phyloP scores from a whole-genome alignment of 768 basidiomycete genomes.

The Cytidiella melzeri region DNA sequence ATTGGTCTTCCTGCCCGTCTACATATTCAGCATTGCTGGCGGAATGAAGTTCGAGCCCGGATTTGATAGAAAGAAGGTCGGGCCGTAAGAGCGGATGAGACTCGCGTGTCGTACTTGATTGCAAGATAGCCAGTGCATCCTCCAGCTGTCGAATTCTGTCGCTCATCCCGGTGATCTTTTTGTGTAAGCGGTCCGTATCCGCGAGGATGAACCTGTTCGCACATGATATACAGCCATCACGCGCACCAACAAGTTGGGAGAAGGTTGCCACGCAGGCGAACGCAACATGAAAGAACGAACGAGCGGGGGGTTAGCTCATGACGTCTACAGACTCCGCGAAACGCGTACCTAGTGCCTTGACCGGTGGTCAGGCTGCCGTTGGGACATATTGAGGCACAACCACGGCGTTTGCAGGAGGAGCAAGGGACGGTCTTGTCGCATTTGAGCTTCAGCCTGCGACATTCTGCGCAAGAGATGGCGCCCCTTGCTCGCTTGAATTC shows the following conservation, averaged over 20 bases:
- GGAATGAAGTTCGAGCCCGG: constrained; percentile 44
- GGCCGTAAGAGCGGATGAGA: constrained; percentile 52
- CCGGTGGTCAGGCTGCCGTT: constrained; percentile 74
- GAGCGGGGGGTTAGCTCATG: too few relatives aligned
- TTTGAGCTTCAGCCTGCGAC: constrained; percentile 33
- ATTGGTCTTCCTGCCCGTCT: constrained; percentile 11
- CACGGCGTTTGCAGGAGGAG: constrained; percentile 57
- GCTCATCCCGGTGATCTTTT: constrained; percentile 60
- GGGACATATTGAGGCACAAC: constrained; percentile 73
- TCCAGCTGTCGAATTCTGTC: constrained; percentile 65
- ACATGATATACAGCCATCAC: background rate
- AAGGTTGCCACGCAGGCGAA: too few relatives aligned
- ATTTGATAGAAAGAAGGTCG: constrained; percentile 48
- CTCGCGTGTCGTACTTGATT: constrained; percentile 48
- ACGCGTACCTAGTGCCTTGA: constrained; percentile 64
- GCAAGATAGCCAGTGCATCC: constrained; percentile 57
- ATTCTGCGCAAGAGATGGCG: constrained; percentile 76
- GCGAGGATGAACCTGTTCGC: constrained; percentile 56
- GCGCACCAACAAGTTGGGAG: too few relatives aligned
- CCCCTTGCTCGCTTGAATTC: constrained; percentile 70
- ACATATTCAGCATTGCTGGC: constrained; percentile 5
- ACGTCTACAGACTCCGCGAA: background rate
- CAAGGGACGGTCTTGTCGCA: constrained; percentile 66
- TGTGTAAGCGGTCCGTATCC: constrained; percentile 58
- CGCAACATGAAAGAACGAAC: too few relatives aligned